Evolutionary conservation across 2,329 filamentous ascomycete species (phyloP), one percentile per base, ranked within the genome.

Genomic region (Aspergillus udagawae): DNA sequence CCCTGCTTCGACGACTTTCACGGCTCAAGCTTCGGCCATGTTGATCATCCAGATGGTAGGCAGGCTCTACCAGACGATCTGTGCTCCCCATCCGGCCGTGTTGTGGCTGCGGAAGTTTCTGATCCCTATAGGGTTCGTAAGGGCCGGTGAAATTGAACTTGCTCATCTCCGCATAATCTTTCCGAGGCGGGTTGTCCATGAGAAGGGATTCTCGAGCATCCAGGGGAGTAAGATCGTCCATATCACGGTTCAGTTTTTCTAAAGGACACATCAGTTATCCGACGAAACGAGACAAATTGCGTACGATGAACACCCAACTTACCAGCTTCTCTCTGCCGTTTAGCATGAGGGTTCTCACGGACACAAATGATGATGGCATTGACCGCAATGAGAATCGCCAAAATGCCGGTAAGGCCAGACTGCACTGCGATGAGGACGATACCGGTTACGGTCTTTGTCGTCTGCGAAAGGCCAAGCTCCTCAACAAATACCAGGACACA

Each of bases 401-500:
- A 81, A 25, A 91, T 75, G 60, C 84, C 92, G 5, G 92, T 96
- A 64, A 99, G 78, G 0, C 87, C 84, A 0, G 90, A 90, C 76
- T 99, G 94, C 4, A 97, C 83, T n/a, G 87, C 91, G 63, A 97
- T 94, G 58, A 99, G 82, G 17, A 92, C 90, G n/a, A 97, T 85
- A 55, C 94, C 94, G 17, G 91, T 93, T 51, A 97, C 85, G 0
- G 94, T 97, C 79, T 97, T 91, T 9, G 93, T 97, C 9, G 92
- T 96, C 74, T 97, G 88, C 5, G 86, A 83, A 65, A 99, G 88
- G 56, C 90, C 90, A 54, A 99, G 86, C 76, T 97, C 88, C 71
- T 97, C 89, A 28, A 97, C 93, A 67, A 97, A 99, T 52, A 97
- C 82, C 63, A 99, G 78, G 65, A 97, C 91, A 77, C 92, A 96